Base-by-base conservation (phyloP, 768 basidiomycete species). In the Leccinellum rugosiceps region DNA sequence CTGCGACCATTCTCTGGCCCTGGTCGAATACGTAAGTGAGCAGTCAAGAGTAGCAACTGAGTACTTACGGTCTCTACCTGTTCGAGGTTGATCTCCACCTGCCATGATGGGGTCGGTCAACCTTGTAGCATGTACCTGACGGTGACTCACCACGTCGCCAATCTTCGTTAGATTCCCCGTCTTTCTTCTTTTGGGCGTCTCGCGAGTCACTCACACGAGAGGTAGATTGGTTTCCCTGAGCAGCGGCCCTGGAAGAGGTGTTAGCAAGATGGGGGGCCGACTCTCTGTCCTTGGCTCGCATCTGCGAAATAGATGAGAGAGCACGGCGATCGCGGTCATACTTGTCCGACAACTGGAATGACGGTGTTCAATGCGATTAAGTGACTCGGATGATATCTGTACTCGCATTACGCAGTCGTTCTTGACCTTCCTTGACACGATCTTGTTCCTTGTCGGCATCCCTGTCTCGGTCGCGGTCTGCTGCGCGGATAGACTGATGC, bases 291-390 rank as follows among this genome's bases (percentile, higher is more conserved):
- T 88, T 88, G 55, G 73, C 78, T 48, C 88, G 78, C 52, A 83
- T 66, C 55, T 73, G 75, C 47, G 78, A 68, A 46, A 78, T 62
- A 81, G 82, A 63, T 19, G 72, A 70, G 51, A 84, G 74, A 50
- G 82, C 81, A 52, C 90, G 80, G 49, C 89, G 85, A 69, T 90
- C 89, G 45, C 90, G 87, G 75, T 92, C 91, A 64, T 86, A 93
- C 72, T 90, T 92, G 72, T 94, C 91, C 17, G 91, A 92, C 19
- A 93, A 78, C 91, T 94, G 59, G 13, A 48, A 46, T 45, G 41
- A n/a, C 56, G 50, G 41, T 53, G 15, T 45, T 63, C 21, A 58
- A 57, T 26, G 14, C 6, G 23, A 52, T 41, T 31, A 58, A 53
- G 31, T 5, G n/a, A 15, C 4, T 51, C 25, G 13, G 15, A 31